Conservation (phyloP, 306 rosid species). For the Urtica urens region DNA sequence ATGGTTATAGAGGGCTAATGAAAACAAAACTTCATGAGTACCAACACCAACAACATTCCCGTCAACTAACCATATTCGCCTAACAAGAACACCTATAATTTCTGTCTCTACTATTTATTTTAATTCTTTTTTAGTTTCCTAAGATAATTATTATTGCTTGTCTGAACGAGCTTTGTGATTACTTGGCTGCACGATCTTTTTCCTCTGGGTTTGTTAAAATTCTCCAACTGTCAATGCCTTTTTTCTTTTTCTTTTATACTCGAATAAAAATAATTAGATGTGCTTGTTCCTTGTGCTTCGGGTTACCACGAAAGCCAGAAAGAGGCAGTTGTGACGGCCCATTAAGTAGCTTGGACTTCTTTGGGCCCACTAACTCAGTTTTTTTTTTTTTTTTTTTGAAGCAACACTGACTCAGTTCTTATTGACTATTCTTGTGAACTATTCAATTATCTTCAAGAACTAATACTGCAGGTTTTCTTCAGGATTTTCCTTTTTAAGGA, state of each 20-base stretch:
- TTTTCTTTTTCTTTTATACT: not conserved
- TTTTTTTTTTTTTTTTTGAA: not conserved
- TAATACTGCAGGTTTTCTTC: no score
- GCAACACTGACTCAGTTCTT: no score
- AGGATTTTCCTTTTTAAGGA: no score
- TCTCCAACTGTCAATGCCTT: conserved; percentile 10
- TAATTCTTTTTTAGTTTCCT: not conserved
- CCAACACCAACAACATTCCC: not conserved
- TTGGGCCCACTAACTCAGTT: not conserved
- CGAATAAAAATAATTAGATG: not conserved
- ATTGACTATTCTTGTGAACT: no score
- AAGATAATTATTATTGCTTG: not conserved
- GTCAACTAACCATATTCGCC: not conserved
- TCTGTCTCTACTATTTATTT: not conserved
- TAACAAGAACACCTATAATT: conserved; percentile 1
- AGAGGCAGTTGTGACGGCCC: not conserved
- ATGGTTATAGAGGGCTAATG: not conserved
- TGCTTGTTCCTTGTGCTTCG: conserved; percentile 31
- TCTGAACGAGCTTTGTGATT: conserved; percentile 3
- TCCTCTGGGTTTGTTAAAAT: not conserved
- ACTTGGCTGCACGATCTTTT: conserved; percentile 12
- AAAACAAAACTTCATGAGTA: conserved; percentile 3
- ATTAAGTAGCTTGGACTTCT: not conserved
- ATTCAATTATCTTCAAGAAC: no score
- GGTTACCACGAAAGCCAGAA: conserved; percentile 44